Evolutionary conservation across 2,329 filamentous ascomycete genomes (phyloP), one percentile per base, ranked within the genome.

Genomic region (Myriosclerotinia scirpicola): DNA sequence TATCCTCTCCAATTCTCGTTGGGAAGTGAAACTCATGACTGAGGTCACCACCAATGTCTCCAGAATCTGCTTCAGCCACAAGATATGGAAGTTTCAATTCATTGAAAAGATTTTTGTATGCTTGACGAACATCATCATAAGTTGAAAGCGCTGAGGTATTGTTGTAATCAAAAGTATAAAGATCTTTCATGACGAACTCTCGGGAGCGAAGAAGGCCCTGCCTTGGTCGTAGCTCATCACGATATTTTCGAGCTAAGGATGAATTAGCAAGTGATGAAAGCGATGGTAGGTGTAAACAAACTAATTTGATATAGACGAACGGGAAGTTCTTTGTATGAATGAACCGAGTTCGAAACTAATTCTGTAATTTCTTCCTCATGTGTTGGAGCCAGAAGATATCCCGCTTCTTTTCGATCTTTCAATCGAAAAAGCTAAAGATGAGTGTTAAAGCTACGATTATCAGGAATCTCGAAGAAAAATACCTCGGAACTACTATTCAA

Each of bases 161-260:
- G 5, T 84, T 89, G 46, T 83, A 80, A 75, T 99, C 95, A 75
- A 99, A 99, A 0, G 93, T 97, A 77, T 99, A 99, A 0, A 99
- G 84, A 77, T 99, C 95, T 78, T 99, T 99, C 95, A 99, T 99
- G 72, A 92, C 80, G 74, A 99, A 99, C 75, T 99, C 95, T 69
- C 93, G 88, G 0, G 92, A 90, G 12, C 95, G 88, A 11, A 99
- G 81, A 2, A 99, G 82, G 15, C 95, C 95, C 73, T 96, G 91
- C 42, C 95, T 86, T 26, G 95, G 95, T 36, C 95, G 85, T 66
- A 90, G 85, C 78, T 99, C 95, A 79, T 99, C 95, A 59, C 95
- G 87, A 75, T 98, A 99, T 78, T 99, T 99, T 56, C 94, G 86
- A 40, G 92, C 90, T 92, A 69, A 9, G 44, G 4, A 26, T 11